Conservation (phyloP, 495 filamentous ascomycete genomes). For the Penicillium silybi region DNA sequence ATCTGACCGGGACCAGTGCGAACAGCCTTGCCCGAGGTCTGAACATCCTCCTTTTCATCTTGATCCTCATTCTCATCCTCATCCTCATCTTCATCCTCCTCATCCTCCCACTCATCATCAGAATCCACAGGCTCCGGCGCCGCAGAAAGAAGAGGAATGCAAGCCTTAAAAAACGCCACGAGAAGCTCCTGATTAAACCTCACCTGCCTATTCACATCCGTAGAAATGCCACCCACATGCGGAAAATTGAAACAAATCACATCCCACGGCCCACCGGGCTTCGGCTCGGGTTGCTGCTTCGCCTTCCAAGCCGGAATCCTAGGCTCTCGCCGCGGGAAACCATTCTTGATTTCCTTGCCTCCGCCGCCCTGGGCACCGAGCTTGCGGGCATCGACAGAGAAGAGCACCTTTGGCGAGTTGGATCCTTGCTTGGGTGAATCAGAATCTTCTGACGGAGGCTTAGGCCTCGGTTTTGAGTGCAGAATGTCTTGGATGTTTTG, state of each 20-base stretch:
- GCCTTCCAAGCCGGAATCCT: constrained; percentile 34
- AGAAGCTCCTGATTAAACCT: constrained; percentile 87
- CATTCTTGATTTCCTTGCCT: constrained; percentile 40
- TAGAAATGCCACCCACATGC: constrained; percentile 86
- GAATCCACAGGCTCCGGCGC: constrained; percentile 27
- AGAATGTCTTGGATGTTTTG: constrained; percentile 55
- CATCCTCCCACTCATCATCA: constrained; percentile 23
- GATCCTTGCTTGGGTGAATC: neutral
- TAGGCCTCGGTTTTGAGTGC: constrained; percentile 4
- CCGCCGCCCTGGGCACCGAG: constrained; percentile 45
- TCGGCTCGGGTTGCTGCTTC: constrained; percentile 5
- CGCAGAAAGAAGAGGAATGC: constrained; percentile 45
- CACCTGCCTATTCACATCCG: constrained; percentile 91
- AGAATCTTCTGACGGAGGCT: constrained; percentile 2
- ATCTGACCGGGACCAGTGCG: constrained; percentile 57
- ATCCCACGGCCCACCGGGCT: constrained; percentile 55
- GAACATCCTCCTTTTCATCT: constrained; percentile 11
- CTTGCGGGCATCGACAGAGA: constrained; percentile 70
- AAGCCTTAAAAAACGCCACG: constrained; percentile 73
- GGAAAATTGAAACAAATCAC: constrained; percentile 93
- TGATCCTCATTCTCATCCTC: constrained; percentile 13
- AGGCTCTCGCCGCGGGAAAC: constrained; percentile 26
- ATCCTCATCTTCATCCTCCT: constrained; percentile 20
- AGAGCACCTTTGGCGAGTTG: constrained; percentile 49
- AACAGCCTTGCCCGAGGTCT: constrained; percentile 15